Evolutionary conservation across 129 eudicot species (phyloP).

Genomic region (Pseudognaphalium luteoalbum): DNA sequence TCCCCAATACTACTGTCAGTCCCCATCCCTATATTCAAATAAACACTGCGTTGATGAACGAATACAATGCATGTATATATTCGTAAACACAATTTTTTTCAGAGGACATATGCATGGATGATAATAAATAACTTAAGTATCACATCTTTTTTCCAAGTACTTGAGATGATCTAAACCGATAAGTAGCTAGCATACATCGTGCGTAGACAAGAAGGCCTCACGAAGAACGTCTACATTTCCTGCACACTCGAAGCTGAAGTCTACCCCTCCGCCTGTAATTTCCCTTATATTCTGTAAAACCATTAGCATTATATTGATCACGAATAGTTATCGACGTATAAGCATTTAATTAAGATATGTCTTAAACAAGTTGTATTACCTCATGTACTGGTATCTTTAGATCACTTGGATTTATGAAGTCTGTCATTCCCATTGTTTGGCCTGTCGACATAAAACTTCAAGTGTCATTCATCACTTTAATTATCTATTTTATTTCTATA

Average conservation of each 20-base stretch:
- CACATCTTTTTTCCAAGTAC: too few relatives aligned
- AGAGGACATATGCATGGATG: too few relatives aligned
- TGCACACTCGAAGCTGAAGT: constrained; percentile 70
- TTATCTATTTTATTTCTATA: too few relatives aligned
- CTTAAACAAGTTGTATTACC: constrained; percentile 28
- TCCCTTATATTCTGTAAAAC: constrained; percentile 54
- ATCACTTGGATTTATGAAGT: constrained; percentile 56
- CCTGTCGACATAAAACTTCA: constrained; percentile 31
- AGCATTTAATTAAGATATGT: not conserved
- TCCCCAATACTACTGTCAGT: constrained; percentile 36
- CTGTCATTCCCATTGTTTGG: constrained; percentile 55
- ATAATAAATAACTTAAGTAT: too few relatives aligned
- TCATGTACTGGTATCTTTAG: constrained; percentile 50
- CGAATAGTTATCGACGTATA: not conserved
- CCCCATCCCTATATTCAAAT: constrained; percentile 69
- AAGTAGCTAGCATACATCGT: constrained; percentile 47
- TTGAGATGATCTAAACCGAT: too few relatives aligned
- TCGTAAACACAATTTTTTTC: not conserved
- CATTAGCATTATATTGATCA: not conserved
- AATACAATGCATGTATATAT: not conserved
- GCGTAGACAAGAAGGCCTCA: constrained; percentile 69
- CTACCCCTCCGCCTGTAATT: constrained; percentile 58
- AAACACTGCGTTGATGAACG: not conserved
- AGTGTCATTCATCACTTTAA: not conserved
- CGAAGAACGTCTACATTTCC: constrained; percentile 75